phyloP scores from a whole-genome alignment of 2,329 filamentous ascomycete species.

The Knoxdaviesia proteae region DNA sequence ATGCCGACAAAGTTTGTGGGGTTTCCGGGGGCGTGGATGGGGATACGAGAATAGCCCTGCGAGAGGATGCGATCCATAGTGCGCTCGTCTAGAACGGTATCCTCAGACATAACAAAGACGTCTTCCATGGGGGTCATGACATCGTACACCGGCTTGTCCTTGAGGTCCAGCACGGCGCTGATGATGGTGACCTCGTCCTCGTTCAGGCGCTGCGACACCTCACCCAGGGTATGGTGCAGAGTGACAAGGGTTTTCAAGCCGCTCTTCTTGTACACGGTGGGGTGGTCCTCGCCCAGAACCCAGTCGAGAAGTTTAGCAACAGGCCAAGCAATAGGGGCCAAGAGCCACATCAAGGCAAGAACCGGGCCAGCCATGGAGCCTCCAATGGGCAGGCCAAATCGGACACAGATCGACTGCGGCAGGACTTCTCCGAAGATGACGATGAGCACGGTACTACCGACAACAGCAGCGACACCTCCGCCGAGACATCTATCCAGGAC shows the following conservation, averaged over 20 bases:
- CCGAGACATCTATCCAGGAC: slow-evolving; percentile 85
- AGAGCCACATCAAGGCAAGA: slow-evolving; percentile 73
- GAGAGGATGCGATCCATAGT: slow-evolving; percentile 90
- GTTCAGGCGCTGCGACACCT: slow-evolving; percentile 73
- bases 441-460: slow-evolving; percentile 84
- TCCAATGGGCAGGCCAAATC: slow-evolving; percentile 86
- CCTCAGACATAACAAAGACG: slow-evolving; percentile 90
- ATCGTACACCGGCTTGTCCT: slow-evolving; percentile 81
- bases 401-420: slow-evolving; percentile 88
- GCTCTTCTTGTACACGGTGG: slow-evolving; percentile 94
- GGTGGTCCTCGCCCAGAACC: slow-evolving; percentile 83
- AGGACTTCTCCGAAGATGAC: slow-evolving; percentile 97
- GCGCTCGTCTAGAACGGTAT: slow-evolving; percentile 76
- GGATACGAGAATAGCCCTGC: slow-evolving; percentile 87
- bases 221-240: slow-evolving; percentile 76
- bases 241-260: slow-evolving; percentile 92
- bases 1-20: slow-evolving; percentile 83
- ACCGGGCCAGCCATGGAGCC: slow-evolving; percentile 85
- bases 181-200: slow-evolving; percentile 98
- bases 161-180: slow-evolving; percentile 84
- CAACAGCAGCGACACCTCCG: slow-evolving; percentile 80
- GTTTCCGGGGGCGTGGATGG: slow-evolving; percentile 75
- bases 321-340: slow-evolving; percentile 79
- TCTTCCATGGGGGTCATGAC: slow-evolving; percentile 99
- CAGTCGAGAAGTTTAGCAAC: slow-evolving; percentile 89